Percentiles rank a stretch among this genome's conserved stretches.
These are phyloP conservation scores for Ascochyta fabae DNA, from an alignment of 2,329 filamentous ascomycete genomes.

Conservation along the genomic window DNA sequence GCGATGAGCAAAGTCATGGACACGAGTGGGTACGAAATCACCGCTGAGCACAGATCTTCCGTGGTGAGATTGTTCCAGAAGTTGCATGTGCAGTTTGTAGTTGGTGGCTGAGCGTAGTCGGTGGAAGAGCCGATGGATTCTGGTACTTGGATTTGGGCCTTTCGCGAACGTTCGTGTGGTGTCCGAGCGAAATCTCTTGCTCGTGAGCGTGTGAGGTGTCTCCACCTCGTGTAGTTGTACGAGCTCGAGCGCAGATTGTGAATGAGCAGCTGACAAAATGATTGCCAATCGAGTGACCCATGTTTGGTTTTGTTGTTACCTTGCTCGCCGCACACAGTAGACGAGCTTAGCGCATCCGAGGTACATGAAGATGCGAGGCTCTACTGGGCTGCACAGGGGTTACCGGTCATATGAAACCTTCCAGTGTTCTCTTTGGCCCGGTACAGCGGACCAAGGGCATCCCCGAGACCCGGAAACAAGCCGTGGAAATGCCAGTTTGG, in stretches of 20 bases:
- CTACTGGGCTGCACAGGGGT: not conserved
- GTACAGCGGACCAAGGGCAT: not conserved
- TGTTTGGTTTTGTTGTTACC: not conserved
- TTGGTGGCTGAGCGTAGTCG: not conserved
- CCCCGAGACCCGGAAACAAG: conserved; percentile 3
- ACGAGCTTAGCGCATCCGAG: conserved; percentile 1
- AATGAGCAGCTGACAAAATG: conserved; percentile 1
- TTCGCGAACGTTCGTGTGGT: not conserved
- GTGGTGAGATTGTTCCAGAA: not conserved
- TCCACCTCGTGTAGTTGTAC: not conserved
- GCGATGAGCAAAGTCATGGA: not conserved
- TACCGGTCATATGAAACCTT: not conserved
- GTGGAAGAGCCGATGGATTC: no score
- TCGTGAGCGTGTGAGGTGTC: not conserved
- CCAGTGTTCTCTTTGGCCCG: not conserved
- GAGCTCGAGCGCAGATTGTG: not conserved
- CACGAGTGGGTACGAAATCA: not conserved
- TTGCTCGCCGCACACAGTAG: not conserved
- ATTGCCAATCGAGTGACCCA: not conserved
- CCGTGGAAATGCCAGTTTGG: not conserved
- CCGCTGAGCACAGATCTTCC: conserved; percentile 11
- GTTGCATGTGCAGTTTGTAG: not conserved
- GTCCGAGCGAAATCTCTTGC: not conserved
- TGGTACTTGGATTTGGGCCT: not conserved
- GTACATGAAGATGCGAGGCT: not conserved